These are phyloP conservation scores for Pelargonium australe DNA, from an alignment of 441 rosid genomes.

Conservation along the genomic window DNA sequence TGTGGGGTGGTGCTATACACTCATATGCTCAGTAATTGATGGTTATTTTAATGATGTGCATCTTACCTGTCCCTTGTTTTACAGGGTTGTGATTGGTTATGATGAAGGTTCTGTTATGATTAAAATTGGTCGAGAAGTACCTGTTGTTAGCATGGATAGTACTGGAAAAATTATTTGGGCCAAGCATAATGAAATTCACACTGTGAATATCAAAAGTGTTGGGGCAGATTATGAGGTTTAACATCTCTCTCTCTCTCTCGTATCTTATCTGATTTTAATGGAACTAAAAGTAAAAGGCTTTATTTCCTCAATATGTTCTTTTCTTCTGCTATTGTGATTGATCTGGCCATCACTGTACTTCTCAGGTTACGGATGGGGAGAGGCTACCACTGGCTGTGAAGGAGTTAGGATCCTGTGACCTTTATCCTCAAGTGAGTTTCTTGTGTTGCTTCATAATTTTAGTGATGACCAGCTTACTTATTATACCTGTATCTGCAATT, in stretches of 20 bases:
- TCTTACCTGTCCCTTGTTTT: conserved; percentile 11
- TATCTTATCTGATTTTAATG: neutral
- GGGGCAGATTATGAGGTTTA: conserved; percentile 89
- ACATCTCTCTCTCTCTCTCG: conserved; percentile 7
- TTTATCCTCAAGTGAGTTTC: conserved; percentile 89
- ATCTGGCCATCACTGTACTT: conserved; percentile 10
- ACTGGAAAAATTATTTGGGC: conserved; percentile 99
- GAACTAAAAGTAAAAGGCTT: conserved; percentile 15
- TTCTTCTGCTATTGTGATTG: neutral
- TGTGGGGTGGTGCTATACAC: neutral
- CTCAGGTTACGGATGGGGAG: conserved; percentile 91
- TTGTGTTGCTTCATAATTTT: conserved; percentile 14
- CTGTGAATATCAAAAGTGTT: conserved; percentile 90
- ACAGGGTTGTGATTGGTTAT: conserved; percentile 91
- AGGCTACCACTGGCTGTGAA: conserved; percentile 92
- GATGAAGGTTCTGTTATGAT: conserved; percentile 98
- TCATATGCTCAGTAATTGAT: neutral
- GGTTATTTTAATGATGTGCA: conserved; percentile 9
- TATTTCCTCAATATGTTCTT: conserved; percentile 12
- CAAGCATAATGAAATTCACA: conserved; percentile 95
- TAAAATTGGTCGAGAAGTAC: conserved; percentile 92
- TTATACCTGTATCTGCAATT: conserved; percentile 2
- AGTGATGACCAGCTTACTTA: conserved; percentile 1
- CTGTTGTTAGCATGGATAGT: conserved; percentile 97
- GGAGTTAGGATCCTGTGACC: conserved; percentile 97